Evolutionary conservation across 2,329 filamentous ascomycete species (phyloP), one percentile per base, ranked within the genome.

Genomic region (Aspergillus novofumigatus): DNA sequence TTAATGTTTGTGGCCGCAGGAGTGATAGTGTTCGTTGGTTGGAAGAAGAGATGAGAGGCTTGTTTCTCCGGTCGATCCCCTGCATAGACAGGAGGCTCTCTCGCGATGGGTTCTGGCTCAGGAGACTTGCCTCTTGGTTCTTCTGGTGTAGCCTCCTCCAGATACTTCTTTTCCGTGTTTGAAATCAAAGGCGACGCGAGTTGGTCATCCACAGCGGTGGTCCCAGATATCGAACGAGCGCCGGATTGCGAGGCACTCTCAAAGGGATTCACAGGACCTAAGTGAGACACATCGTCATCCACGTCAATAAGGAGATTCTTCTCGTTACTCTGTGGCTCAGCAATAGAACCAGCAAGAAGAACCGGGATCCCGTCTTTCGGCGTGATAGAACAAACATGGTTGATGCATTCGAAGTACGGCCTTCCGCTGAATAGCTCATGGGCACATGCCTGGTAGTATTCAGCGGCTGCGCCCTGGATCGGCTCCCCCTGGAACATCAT

Each of bases 381-480:
- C 1, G 72, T 75, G 20, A 75, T 67, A 0, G 72, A 75, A 53
- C 76, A 78, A 20, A 73, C 64, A 60, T 79, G 77, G 51, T 77
- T 75, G 14, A 71, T 54, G 52, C 77, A 78, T 57, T 78, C 73
- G 50, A 78, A 78, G 58, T 74, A 79, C 0, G 74, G 72, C 7
- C 63, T 68, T 20, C 69, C 67, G 51, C 70, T 76, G 53, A 77
- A 70, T n/a, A 75, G 60, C 48, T 79, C 77, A 58, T 78, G 72
- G 1, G 76, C 72, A 59, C 75, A 77, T 4, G 77, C 78, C 62
- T 78, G 76, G 52, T 74, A 77, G 56, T 77, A 77, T 55, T 77
- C 75, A 2, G 75, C 73, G 1, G 74, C 73, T 25, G 65, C 60
- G 3, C 75, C 74, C 26, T 73, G 65, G 4, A 73, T 66, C 7